A percentile compares a stretch with the other conserved stretches of the same genome.
Conservation (phyloP, 305 asterid species). For the Striga hermonthica region DNA sequence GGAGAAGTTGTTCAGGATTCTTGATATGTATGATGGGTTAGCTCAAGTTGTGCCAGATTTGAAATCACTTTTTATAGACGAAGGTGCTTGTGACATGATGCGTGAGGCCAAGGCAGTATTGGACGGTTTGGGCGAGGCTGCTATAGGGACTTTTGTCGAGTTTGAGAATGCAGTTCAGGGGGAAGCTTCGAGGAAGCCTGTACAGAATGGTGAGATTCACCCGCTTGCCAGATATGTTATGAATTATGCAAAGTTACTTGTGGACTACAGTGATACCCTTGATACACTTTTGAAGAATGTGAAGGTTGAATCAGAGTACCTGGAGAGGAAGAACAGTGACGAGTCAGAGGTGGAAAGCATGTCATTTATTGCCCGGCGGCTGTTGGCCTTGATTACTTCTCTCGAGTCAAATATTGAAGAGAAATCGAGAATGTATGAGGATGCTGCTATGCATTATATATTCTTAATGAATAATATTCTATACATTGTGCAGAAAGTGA, state of each 20-base stretch:
- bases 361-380: conserved; percentile 52
- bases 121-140: conserved; percentile 75
- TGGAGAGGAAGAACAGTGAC: conserved; percentile 36
- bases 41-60: conserved; percentile 61
- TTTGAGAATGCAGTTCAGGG: conserved; percentile 91
- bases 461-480: conserved; percentile 89
- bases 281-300: conserved; percentile 55
- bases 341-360: conserved; percentile 48
- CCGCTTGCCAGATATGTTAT: conserved; percentile 89
- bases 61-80: conserved; percentile 58
- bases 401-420: conserved; percentile 80
- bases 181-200: conserved; percentile 72
- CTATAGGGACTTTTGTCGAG: conserved; percentile 83
- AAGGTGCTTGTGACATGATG: conserved; percentile 75
- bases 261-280: conserved; percentile 74
- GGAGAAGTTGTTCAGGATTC: conserved; percentile 80
- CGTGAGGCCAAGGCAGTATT: conserved; percentile 86
- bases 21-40: conserved; percentile 86
- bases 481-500: conserved; percentile 83
- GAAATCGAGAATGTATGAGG: conserved; percentile 81
- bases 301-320: conserved; percentile 36
- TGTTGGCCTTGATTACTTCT: conserved; percentile 58
- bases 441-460: conserved; percentile 68
- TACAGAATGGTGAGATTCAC: conserved; percentile 82
- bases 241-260: conserved; percentile 87